Conservation (phyloP, 202 grass and related monocot genomes). For the Dendrocalamus latiflorus region DNA sequence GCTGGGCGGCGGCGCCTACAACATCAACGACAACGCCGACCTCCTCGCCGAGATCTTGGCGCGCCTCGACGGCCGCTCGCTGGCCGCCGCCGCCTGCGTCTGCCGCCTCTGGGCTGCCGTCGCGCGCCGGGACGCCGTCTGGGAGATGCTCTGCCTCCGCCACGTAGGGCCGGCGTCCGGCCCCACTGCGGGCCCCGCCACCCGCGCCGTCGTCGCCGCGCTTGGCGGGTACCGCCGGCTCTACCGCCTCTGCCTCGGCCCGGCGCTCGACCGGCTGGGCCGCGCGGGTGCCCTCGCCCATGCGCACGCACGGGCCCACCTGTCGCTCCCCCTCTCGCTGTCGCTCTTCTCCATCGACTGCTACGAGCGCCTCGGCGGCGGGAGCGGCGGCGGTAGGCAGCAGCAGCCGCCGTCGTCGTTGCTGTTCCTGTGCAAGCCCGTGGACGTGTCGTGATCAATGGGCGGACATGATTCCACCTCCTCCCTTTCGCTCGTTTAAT, state of each 20-base stretch:
- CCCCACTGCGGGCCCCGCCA: conserved; percentile 17
- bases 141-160: conserved; percentile 82
- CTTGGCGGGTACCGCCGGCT: conserved; percentile 90
- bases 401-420: conserved; percentile 67
- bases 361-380: conserved; percentile 81
- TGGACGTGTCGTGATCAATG: conserved; percentile 72
- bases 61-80: conserved; percentile 78
- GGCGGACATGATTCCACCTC: background rate
- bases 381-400: conserved; percentile 8
- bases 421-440: conserved; percentile 84
- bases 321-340: conserved; percentile 77
- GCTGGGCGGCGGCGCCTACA: conserved; percentile 29
- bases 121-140: conserved; percentile 59
- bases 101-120: conserved; percentile 75
- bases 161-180: conserved; percentile 35
- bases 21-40: conserved; percentile 93
- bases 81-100: conserved; percentile 52
- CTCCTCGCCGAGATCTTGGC: conserved; percentile 77
- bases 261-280: conserved; percentile 71
- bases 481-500: background rate
- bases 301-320: conserved; percentile 33
- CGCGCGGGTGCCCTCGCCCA: conserved; percentile 9
- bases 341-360: conserved; percentile 99
- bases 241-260: conserved; percentile 88
- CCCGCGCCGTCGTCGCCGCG: conserved; percentile 69